Evolutionary conservation across 345 rosid genomes (phyloP).

Genomic region (Camelina neglecta): DNA sequence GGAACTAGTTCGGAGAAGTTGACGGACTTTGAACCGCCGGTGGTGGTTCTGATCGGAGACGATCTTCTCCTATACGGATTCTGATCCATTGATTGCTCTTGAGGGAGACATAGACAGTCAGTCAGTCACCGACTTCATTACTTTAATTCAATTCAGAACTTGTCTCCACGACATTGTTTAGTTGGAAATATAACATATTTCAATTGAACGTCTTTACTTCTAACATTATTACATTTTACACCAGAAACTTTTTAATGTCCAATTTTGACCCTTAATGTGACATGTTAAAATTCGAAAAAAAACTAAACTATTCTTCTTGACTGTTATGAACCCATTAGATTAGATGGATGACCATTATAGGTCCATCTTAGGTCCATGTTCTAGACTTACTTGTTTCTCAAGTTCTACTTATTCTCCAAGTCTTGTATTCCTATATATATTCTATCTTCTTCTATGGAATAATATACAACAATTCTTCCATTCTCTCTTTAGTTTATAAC

Average conservation of each 20-base stretch:
- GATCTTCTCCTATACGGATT: slow-evolving; percentile 34
- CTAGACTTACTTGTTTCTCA: no score
- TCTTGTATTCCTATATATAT: no score
- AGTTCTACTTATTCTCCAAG: no score
- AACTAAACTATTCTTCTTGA: no score
- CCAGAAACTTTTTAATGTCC: background rate
- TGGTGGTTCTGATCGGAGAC: slow-evolving; percentile 39
- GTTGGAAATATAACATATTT: background rate
- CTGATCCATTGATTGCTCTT: slow-evolving; percentile 43
- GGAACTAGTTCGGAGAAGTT: slow-evolving; percentile 8
- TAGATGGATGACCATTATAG: no score
- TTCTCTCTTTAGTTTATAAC: no score
- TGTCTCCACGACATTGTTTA: slow-evolving; percentile 18
- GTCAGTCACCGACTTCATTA: slow-evolving; percentile 40
- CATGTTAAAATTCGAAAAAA: background rate
- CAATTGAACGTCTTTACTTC: slow-evolving; percentile 11
- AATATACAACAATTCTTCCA: no score
- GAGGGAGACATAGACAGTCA: slow-evolving; percentile 19
- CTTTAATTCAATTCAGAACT: slow-evolving; percentile 35
- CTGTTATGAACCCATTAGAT: no score
- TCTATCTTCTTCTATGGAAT: no score
- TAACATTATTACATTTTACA: background rate
- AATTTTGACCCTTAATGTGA: background rate
- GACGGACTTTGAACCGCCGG: slow-evolving; percentile 24
- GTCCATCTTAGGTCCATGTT: no score